Evolutionary conservation across 2,329 filamentous ascomycete genomes (phyloP).

Genomic region (Aspergillus ruber): DNA sequence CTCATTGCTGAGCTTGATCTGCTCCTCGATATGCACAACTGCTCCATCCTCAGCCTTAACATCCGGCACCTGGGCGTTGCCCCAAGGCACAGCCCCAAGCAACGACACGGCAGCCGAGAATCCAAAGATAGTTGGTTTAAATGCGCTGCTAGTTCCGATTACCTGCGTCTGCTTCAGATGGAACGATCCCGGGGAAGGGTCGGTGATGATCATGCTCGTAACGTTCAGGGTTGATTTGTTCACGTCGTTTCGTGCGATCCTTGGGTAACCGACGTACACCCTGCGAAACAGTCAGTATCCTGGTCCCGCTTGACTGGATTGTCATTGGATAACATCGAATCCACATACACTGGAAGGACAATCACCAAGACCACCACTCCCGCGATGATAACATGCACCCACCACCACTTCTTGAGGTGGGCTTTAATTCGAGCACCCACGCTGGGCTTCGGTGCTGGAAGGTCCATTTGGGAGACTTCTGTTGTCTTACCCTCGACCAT

Average conservation of each 20-base stretch:
- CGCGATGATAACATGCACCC: conserved; percentile 48
- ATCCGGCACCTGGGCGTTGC: conserved; percentile 41
- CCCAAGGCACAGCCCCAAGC: conserved; percentile 37
- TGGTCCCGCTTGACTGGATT: neutral
- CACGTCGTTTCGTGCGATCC: conserved; percentile 51
- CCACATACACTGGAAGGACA: conserved; percentile 50
- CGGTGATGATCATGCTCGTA: conserved; percentile 44
- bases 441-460: conserved; percentile 12
- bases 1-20: conserved; percentile 36
- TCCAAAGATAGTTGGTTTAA: conserved; percentile 48
- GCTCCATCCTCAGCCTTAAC: conserved; percentile 40
- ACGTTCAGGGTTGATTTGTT: conserved; percentile 48
- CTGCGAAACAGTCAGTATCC: conserved; percentile 24
- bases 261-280: conserved; percentile 54
- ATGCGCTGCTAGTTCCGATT: conserved; percentile 44
- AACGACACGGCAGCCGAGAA: conserved; percentile 50
- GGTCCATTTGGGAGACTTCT: conserved; percentile 5
- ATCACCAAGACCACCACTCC: conserved; percentile 48
- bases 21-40: conserved; percentile 38
- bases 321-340: neutral
- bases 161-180: conserved; percentile 44
- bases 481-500: conserved; percentile 19
- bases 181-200: conserved; percentile 45
- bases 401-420: conserved; percentile 47
- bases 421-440: conserved; percentile 21